Evolutionary conservation across 352 stramenopile species (phyloP), one percentile per base, ranked within the genome.

Genomic region (Phytophthora sojae): DNA sequence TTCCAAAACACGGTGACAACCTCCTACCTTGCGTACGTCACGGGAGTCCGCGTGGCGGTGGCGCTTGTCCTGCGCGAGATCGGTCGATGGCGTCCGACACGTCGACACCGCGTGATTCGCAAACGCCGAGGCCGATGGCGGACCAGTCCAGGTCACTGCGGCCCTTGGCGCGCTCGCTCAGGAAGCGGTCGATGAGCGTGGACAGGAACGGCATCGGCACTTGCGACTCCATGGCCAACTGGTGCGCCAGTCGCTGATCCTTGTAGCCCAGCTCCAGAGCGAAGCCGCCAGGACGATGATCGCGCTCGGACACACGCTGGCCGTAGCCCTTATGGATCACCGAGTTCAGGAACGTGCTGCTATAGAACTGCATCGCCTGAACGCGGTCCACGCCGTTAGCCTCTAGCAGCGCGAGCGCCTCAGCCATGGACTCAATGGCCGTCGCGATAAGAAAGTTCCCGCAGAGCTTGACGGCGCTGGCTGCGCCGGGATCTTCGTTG

Each of bases 361-460:
- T 91, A 53, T 95, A 88, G 78, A 96, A 90, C 57, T 90, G 53
- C 80, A 92, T 93, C 23, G 89, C 85, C 53, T 86, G 62, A 30
- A 83, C 81, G n/a, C 88, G 82, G 53, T 96, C 84, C 35, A 96
- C 80, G 51, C 88, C 85, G 42, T 93, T 80, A 30, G 76, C 75
- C 70, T 96, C 88, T 21, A 88, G 73, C 21, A 96, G 76, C 17
- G 82, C 76, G 26, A 95, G 73, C 19, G 82, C 77, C 52, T 96
- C 88, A 4, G 79, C 85, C 76, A 96, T 89, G 0, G 82, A 81
- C 69, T 96, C 88, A 50, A 96, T 96, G n/a, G 86, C 79, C 2
- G 79, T 73, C 4, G 86, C 88, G 14, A 96, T 95, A 17, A 96
- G 64, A 57, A 95, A 96, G 62, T 96, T 96, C 0, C 88, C 88